A percentile compares a stretch with the other conserved stretches of the same genome.
phyloP scores from a whole-genome alignment of 805 yeast genomes.

The Ogataea zsoltii region DNA sequence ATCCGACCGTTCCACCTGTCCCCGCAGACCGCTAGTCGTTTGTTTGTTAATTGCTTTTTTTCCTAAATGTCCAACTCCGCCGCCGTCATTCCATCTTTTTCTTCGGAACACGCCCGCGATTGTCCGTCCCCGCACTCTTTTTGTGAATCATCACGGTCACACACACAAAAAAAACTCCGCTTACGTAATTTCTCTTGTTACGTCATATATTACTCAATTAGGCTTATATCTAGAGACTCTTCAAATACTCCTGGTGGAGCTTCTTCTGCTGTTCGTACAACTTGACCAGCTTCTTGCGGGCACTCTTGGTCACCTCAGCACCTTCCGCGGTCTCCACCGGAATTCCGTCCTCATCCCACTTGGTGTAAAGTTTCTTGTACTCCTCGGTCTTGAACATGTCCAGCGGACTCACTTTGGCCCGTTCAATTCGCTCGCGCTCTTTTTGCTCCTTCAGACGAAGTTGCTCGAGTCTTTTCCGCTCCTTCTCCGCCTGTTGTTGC shows the following conservation, averaged over 20 bases:
- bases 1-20: not conserved
- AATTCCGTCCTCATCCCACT: slow-evolving; percentile 84
- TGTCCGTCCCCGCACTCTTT: slow-evolving; percentile 2
- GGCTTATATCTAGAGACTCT: not conserved
- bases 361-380: slow-evolving; percentile 44
- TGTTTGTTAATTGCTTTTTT: too few relatives aligned
- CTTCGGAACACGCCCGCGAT: not conserved
- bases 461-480: slow-evolving; percentile 54
- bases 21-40: too few relatives aligned
- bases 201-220: slow-evolving; percentile 1
- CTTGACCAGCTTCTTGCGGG: slow-evolving; percentile 78
- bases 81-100: too few relatives aligned
- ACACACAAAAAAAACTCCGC: too few relatives aligned
- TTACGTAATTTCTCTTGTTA: not conserved
- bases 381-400: slow-evolving; percentile 69
- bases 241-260: slow-evolving; percentile 67
- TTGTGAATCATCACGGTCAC: too few relatives aligned
- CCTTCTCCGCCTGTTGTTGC: slow-evolving; percentile 39
- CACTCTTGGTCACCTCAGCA: slow-evolving; percentile 81
- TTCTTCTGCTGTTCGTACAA: slow-evolving; percentile 79
- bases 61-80: too few relatives aligned
- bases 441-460: slow-evolving; percentile 61
- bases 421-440: slow-evolving; percentile 61
- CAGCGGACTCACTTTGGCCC: slow-evolving; percentile 66
- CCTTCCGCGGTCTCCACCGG: slow-evolving; percentile 80